These are phyloP conservation scores for Scopulariopsis brevicaulis DNA, from an alignment of 2,329 filamentous ascomycete genomes.

Conservation along the genomic window DNA sequence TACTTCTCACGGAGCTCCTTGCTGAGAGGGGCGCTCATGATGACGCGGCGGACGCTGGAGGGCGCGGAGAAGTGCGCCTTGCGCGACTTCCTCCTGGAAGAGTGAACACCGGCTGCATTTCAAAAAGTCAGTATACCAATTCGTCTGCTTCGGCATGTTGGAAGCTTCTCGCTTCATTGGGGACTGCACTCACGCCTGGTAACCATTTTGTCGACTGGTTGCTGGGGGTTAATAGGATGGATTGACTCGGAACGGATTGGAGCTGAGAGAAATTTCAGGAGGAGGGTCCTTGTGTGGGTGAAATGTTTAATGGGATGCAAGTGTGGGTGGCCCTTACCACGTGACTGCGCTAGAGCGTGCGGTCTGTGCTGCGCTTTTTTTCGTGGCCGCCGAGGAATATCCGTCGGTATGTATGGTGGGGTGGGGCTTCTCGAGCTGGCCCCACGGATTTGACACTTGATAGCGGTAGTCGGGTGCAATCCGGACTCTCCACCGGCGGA, in stretches of 20 bases:
- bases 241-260: conserved; percentile 2
- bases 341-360: background rate
- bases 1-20: conserved; percentile 99
- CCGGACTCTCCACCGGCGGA: too few relatives aligned
- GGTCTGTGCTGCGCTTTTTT: background rate
- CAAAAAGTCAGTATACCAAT: background rate
- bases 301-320: background rate
- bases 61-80: conserved; percentile 96
- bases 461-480: too few relatives aligned
- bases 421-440: too few relatives aligned
- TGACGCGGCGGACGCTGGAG: conserved; percentile 85
- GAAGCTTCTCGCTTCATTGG: background rate
- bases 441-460: background rate
- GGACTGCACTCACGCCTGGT: background rate
- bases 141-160: background rate
- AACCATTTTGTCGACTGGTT: conserved; percentile 4
- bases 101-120: conserved; percentile 47
- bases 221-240: background rate
- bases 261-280: conserved; percentile 1
- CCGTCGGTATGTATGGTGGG: background rate
- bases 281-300: background rate
- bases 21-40: conserved; percentile 92
- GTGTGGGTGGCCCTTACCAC: conserved; percentile 2
- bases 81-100: conserved; percentile 96
- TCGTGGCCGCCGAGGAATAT: background rate